A percentile compares a stretch with the other conserved stretches of the same genome.
Conservation (phyloP, 2,329 filamentous ascomycete species). For the Exserohilum rostratum region DNA sequence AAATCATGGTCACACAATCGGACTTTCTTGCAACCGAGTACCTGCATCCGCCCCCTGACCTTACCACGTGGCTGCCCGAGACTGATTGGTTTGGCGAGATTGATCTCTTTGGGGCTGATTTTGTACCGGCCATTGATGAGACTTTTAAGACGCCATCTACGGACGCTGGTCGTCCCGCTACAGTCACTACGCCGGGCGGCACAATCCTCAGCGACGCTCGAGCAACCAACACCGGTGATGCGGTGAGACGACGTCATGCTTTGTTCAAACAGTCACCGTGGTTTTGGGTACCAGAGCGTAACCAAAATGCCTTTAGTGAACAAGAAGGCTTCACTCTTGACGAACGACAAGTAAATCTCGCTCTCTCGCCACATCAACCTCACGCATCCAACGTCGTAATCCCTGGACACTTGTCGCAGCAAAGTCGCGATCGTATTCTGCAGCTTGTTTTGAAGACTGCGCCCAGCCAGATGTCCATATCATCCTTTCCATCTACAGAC, state of each 20-base stretch:
- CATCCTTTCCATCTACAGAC: constrained; percentile 38
- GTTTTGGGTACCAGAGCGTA: constrained; percentile 36
- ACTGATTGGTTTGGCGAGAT: constrained; percentile 21
- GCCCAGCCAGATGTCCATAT: constrained; percentile 32
- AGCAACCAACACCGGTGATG: constrained; percentile 9
- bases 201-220: neutral
- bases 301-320: constrained; percentile 40
- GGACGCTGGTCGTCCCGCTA: neutral
- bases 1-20: constrained; percentile 29
- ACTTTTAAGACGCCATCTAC: constrained; percentile 4
- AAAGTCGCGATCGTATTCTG: constrained; percentile 37
- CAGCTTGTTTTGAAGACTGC: constrained; percentile 40
- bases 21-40: constrained; percentile 22
- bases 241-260: constrained; percentile 18
- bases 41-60: constrained; percentile 21
- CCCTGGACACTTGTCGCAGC: constrained; percentile 24
- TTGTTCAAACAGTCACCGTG: constrained; percentile 24
- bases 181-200: neutral
- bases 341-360: constrained; percentile 33
- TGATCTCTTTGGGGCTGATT: constrained; percentile 26
- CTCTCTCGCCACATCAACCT: constrained; percentile 38
- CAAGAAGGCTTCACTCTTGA: constrained; percentile 34
- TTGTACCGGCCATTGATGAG: constrained; percentile 22
- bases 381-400: constrained; percentile 31
- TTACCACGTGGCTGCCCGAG: constrained; percentile 27